Conservation (phyloP, 306 rosid species). For the Macrotyloma uniflorum region DNA sequence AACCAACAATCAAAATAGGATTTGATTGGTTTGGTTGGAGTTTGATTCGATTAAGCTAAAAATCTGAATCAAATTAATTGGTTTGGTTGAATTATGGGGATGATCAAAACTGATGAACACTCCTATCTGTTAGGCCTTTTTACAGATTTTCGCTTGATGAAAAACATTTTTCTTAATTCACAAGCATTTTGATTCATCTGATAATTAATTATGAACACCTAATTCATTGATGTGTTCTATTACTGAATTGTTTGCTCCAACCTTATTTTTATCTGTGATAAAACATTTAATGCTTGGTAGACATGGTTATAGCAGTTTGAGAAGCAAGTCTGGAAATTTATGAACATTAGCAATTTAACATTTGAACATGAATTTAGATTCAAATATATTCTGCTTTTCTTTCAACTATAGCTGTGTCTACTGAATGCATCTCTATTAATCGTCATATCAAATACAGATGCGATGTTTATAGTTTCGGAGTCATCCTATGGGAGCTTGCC, state of each 20-base stretch:
- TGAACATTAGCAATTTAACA: background rate
- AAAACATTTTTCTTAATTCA: background rate
- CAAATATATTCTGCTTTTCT: background rate
- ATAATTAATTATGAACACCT: background rate
- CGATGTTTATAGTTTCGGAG: constrained; percentile 97
- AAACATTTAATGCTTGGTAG: constrained; percentile 7
- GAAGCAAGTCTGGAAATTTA: constrained; percentile 15
- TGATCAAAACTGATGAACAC: too few relatives aligned
- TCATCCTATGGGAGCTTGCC: constrained; percentile 99
- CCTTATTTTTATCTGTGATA: background rate
- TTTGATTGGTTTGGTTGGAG: too few relatives aligned
- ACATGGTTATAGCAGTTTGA: constrained; percentile 28
- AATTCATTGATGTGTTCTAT: constrained; percentile 5
- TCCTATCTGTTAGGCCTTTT: background rate
- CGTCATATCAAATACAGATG: constrained; percentile 62
- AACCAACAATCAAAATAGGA: too few relatives aligned
- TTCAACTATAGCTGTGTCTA: constrained; percentile 13
- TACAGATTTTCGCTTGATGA: constrained; percentile 26
- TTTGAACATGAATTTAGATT: constrained; percentile 12
- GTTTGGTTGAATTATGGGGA: too few relatives aligned
- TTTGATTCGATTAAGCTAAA: too few relatives aligned
- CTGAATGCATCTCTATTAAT: background rate
- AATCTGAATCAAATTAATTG: too few relatives aligned
- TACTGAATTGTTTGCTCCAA: background rate
- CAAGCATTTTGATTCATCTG: background rate